Evolutionary conservation across 2,329 filamentous ascomycete species (phyloP).

Genomic region (Venturia asperata): DNA sequence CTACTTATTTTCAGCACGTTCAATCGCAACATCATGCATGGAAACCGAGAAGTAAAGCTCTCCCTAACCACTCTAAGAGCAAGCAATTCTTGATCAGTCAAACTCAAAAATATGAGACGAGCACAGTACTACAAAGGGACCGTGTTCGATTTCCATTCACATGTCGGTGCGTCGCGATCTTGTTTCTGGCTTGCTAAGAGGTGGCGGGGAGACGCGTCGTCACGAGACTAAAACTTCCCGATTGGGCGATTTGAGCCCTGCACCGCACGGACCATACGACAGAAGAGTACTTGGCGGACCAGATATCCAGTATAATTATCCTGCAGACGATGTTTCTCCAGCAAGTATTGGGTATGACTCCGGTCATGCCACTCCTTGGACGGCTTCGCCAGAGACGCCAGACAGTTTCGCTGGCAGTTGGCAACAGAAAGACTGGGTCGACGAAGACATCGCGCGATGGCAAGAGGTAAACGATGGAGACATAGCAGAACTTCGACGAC

Average conservation of each 20-base stretch:
- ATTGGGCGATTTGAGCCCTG: not conserved
- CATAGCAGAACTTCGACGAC: too few species aligned
- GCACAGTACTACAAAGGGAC: not conserved
- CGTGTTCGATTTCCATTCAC: not conserved
- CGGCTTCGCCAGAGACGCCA: too few species aligned
- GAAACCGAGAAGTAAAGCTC: not conserved
- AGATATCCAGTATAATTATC: too few species aligned
- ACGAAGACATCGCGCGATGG: too few species aligned
- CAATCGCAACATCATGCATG: not conserved
- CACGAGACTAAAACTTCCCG: not conserved
- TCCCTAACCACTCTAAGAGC: not conserved
- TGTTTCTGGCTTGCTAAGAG: not conserved
- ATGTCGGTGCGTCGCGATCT: not conserved
- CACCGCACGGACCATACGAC: not conserved
- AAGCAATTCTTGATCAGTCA: not conserved
- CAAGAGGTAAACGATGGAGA: too few species aligned
- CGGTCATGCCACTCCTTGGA: too few species aligned
- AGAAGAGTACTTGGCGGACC: too few species aligned
- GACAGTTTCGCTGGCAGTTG: too few species aligned
- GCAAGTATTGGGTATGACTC: too few species aligned
- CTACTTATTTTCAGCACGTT: not conserved
- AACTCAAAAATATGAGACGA: not conserved
- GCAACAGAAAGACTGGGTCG: too few species aligned
- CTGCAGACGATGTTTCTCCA: too few species aligned
- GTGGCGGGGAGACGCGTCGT: not conserved